Conservation (phyloP, 345 rosid genomes). For the Corchorus olitorius region DNA sequence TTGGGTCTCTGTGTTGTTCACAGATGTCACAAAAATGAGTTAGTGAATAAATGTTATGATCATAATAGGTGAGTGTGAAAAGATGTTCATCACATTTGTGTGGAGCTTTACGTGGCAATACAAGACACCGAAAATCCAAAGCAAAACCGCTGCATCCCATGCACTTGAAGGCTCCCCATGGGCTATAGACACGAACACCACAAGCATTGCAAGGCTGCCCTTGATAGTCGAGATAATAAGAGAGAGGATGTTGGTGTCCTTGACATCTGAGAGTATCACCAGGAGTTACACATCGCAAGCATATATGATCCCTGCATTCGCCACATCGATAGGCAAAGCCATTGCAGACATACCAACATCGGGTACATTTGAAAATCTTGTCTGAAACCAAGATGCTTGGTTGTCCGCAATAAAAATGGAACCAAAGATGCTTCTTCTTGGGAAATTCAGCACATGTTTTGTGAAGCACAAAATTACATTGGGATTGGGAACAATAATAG, state of each 20-base stretch:
- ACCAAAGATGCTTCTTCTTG: neutral
- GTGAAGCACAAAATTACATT: conserved; percentile 19
- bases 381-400: neutral
- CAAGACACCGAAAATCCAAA: neutral
- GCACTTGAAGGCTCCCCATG: neutral
- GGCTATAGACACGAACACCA: rapidly evolving
- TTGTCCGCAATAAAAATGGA: neutral
- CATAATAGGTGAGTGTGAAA: neutral
- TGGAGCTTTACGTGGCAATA: neutral
- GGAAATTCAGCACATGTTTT: neutral
- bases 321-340: neutral
- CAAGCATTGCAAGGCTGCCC: neutral
- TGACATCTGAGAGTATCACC: neutral
- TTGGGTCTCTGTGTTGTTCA: no score
- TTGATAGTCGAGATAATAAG: neutral
- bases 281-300: neutral
- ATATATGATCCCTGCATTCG: rapidly evolving
- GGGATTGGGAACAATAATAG: conserved; percentile 13
- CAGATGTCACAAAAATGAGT: neutral
- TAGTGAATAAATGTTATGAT: neutral
- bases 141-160: neutral
- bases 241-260: neutral
- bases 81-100: neutral
- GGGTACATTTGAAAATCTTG: neutral
- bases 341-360: neutral